phyloP scores from a whole-genome alignment of 805 yeast species.

The Jamesozyma hellenica region DNA sequence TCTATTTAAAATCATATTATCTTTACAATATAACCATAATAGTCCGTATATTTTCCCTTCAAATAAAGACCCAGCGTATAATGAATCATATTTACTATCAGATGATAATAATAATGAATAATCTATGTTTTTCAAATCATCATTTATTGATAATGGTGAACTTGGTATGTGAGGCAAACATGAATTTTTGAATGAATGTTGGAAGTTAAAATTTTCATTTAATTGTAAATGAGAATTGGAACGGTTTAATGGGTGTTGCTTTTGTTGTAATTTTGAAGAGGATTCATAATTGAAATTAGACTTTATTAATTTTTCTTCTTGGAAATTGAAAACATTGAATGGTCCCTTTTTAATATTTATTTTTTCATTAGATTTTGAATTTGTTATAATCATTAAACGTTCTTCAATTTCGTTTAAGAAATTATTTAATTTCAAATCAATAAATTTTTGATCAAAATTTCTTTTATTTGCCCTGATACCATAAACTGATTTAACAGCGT shows the following conservation, averaged over 20 bases:
- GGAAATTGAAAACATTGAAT: not conserved
- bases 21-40: conserved; percentile 12
- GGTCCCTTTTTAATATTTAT: not conserved
- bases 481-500: conserved; percentile 18
- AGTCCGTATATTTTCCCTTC: conserved; percentile 9
- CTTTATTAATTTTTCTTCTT: not conserved
- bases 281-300: too few relatives aligned
- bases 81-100: too few relatives aligned
- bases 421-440: conserved; percentile 14
- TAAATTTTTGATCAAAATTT: conserved; percentile 14
- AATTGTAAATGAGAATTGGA: too few relatives aligned
- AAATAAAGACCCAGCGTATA: too few relatives aligned
- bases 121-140: too few relatives aligned
- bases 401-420: conserved; percentile 10
- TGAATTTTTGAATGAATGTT: too few relatives aligned
- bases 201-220: too few relatives aligned
- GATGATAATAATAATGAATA: too few relatives aligned
- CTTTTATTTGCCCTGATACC: conserved; percentile 4
- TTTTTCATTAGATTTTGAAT: not conserved
- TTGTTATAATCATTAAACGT: not conserved
- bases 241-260: too few relatives aligned
- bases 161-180: too few relatives aligned
- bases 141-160: too few relatives aligned
- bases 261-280: too few relatives aligned
- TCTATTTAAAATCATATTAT: conserved; percentile 11